These are phyloP conservation scores for Zymoseptoria pseudotritici DNA, from an alignment of 2,329 filamentous ascomycete genomes.

Conservation along the genomic window DNA sequence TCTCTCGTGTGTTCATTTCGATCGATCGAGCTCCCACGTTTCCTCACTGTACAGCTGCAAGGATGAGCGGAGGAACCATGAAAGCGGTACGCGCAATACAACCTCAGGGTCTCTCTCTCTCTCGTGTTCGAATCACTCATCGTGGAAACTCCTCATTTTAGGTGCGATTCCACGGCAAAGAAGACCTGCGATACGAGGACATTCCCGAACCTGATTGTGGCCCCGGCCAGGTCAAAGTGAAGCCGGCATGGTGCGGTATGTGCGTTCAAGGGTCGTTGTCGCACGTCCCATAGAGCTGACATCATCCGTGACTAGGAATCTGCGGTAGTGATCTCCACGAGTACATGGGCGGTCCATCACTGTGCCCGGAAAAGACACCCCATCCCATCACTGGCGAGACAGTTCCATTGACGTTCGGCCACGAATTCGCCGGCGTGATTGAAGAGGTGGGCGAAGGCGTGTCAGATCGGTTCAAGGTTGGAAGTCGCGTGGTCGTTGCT, in stretches of 20 bases:
- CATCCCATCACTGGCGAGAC: conserved; percentile 49
- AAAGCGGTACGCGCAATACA: conserved; percentile 14
- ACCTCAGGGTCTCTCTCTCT: neutral
- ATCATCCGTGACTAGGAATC: conserved; percentile 2
- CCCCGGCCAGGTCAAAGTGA: conserved; percentile 30
- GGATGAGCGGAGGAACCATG: conserved; percentile 19
- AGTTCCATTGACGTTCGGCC: conserved; percentile 46
- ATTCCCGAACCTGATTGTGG: conserved; percentile 28
- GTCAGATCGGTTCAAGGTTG: conserved; percentile 37
- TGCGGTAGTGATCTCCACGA: conserved; percentile 27
- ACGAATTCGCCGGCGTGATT: conserved; percentile 47
- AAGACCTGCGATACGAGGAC: conserved; percentile 30
- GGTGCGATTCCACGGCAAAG: conserved; percentile 32
- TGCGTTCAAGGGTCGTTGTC: conserved; percentile 10
- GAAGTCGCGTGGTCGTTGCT: conserved; percentile 37
- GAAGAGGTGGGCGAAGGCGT: conserved; percentile 48
- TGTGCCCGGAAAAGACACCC: conserved; percentile 42
- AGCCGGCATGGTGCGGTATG: conserved; percentile 32
- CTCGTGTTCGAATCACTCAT: neutral
- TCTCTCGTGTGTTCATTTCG: neutral
- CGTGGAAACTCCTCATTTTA: neutral
- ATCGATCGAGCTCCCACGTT: neutral
- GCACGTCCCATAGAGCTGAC: conserved; percentile 6
- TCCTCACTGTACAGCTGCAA: neutral
- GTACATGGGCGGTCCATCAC: conserved; percentile 29